Evolutionary conservation across 2,329 filamentous ascomycete genomes (phyloP), one percentile per base, ranked within the genome.

Genomic region (Pseudogymnoascus pannorum): DNA sequence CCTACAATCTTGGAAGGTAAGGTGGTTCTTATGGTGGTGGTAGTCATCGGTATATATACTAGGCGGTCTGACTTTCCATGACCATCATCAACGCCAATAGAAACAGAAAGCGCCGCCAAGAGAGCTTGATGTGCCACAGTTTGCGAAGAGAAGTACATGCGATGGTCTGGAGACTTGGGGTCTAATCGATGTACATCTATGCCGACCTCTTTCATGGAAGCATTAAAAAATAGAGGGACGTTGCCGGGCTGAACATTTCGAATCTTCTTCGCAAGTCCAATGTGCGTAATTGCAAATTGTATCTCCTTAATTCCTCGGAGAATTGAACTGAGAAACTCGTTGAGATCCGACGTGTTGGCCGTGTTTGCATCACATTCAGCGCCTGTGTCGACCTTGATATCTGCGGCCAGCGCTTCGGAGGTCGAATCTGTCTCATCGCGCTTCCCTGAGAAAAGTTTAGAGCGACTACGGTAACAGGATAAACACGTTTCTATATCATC

Each of bases 121-220:
- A 99, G 81, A 9, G 92, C 94, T 78, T 99, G 93, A 73, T 99
- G 94, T 11, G 94, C 94, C 69, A 97, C 87, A 71, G 97, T 94
- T 64, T 91, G 88, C 20, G 88, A 86, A 2, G 92, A 90, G 71
- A 99, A 99, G 75, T 99, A 97, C 94, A 97, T 99, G 65, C 94
- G 87, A 78, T 99, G 94, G 0, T 93, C 92, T 0, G 94, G 92
- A 14, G 92, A 96, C 69, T 91, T 93, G 42, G 91, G 88, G 72
- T 99, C 93, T 60, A 99, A 82, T 20, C 93, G 87, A 72, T 97
- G 88, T 40, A 99, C 78, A 71, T 99, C 94, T 71, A 99, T 83
- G 63, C 93, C 93, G 42, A 99, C 86, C 72, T 99, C 95, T 73
- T 99, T 97, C 83, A 96, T 96, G 5, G 93, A 92, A 48, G 92